phyloP scores from a whole-genome alignment of 2,329 filamentous ascomycete species.

The Verruconis gallopava region DNA sequence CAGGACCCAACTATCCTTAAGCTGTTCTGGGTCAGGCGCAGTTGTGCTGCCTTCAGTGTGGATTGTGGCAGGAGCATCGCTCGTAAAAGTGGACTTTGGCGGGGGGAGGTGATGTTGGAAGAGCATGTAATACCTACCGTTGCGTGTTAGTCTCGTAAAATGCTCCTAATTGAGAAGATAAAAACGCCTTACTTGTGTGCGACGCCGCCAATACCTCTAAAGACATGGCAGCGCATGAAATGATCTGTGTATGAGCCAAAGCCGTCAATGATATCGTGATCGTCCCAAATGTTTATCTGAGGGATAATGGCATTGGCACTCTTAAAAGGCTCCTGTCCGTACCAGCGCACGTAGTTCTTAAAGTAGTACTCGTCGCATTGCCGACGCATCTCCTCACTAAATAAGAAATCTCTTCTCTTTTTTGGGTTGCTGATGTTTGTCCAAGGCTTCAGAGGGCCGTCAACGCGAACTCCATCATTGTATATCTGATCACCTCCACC shows the following conservation, averaged over 20 bases:
- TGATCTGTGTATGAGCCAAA: constrained; percentile 54
- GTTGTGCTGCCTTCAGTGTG: constrained; percentile 35
- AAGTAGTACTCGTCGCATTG: constrained; percentile 51
- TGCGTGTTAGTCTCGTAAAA: no score
- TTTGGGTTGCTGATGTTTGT: constrained; percentile 47
- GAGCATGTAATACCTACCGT: constrained; percentile 50
- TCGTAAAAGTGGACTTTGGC: constrained; percentile 73
- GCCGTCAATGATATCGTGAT: constrained; percentile 54
- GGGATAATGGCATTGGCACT: constrained; percentile 48
- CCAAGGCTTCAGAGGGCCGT: constrained; percentile 62
- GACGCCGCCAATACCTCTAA: constrained; percentile 50
- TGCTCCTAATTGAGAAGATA: no score
- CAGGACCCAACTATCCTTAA: constrained; percentile 61
- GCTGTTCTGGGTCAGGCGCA: constrained; percentile 53
- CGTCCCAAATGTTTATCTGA: constrained; percentile 54
- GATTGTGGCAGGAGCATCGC: constrained; percentile 40
- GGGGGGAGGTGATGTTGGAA: constrained; percentile 72
- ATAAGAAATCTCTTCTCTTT: constrained; percentile 48
- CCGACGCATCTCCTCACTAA: constrained; percentile 48
- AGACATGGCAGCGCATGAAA: constrained; percentile 53
- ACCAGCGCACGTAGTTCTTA: constrained; percentile 52
- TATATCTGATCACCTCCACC: constrained; percentile 84
- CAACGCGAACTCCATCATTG: constrained; percentile 67
- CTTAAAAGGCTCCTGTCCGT: constrained; percentile 52
- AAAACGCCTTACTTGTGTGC: constrained; percentile 29